Evolutionary conservation across 2,329 filamentous ascomycete genomes (phyloP), one percentile per base, ranked within the genome.

Genomic region (Xylaria sp.): DNA sequence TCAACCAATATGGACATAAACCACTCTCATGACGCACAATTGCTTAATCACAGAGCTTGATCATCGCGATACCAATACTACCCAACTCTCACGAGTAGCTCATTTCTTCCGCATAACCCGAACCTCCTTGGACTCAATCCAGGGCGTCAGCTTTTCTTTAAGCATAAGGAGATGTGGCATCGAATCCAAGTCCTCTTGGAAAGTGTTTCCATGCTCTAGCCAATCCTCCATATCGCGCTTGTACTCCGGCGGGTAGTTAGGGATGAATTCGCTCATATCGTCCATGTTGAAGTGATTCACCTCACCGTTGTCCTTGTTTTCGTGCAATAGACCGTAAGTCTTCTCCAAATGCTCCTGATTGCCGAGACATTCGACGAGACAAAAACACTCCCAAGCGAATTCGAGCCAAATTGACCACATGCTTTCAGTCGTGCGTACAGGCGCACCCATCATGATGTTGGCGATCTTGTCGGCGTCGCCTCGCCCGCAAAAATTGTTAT

Each of bases 321-420:
- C 1, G 31, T 56, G 53, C 3, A 36, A 15, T 6, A 64, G 44
- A 4, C 62, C 57, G 38, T 64, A 64, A n/a, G 58, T 15, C 17
- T 38, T 59, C 17, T 64, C 10, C 23, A 64, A n/a, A 17, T 20
- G 6, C 3, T 42, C 6, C 31, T 0, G 6, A 20, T 58, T 64
- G 1, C 3, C 1, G 9, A 64, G 31, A 15, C 3, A 2, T 6
- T n/a, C 2, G n/a, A 11, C n/a, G 51, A 56, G 31, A 15, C n/a
- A 4, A 11, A 33, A 31, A 33, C 3, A 31, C 9, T 10, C 6
- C 23, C 13, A 13, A 23, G 10, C 51, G n/a, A 56, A 56, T 20
- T 4, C n/a, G 31, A 38, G 10, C 51, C 51, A 56, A 53, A n/a
- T 53, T n/a, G 26, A 15, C 49, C 49, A 53, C 9, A 53, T 53